Percentiles rank a stretch among this genome's conserved stretches.
These are phyloP conservation scores for Colletotrichum shisoi DNA, from an alignment of 2,329 filamentous ascomycete species.

Conservation along the genomic window DNA sequence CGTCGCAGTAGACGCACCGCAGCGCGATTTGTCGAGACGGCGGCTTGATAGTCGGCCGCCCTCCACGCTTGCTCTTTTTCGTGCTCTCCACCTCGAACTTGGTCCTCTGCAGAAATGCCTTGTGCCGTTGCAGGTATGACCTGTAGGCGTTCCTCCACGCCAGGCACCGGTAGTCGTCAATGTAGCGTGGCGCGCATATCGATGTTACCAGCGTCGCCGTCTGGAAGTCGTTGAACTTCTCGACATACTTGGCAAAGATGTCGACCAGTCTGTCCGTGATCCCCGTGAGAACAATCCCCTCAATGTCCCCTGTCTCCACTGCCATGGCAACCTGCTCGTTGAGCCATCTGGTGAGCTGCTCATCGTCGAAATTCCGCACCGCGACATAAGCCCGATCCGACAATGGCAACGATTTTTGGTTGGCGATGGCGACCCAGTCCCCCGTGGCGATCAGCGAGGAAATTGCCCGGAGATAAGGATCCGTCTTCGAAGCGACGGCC, in stretches of 20 bases:
- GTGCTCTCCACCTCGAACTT: conserved; percentile 82
- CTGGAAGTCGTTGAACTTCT: conserved; percentile 79
- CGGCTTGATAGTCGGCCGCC: conserved; percentile 68
- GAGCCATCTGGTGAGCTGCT: conserved; percentile 72
- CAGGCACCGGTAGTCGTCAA: conserved; percentile 77
- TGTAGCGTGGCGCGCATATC: conserved; percentile 76
- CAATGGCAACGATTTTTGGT: conserved; percentile 76
- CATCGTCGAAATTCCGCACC: conserved; percentile 70
- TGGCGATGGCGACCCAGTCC: conserved; percentile 77
- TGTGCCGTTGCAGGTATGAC: conserved; percentile 75
- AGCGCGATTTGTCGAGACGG: conserved; percentile 75
- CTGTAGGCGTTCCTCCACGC: conserved; percentile 78
- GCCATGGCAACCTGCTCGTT: conserved; percentile 68
- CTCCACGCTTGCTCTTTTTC: conserved; percentile 70
- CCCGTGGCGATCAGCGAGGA: conserved; percentile 79
- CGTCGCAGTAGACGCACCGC: conserved; percentile 79
- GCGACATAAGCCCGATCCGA: conserved; percentile 78
- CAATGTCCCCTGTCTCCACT: conserved; percentile 73
- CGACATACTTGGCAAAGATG: conserved; percentile 77
- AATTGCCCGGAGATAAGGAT: conserved; percentile 81
- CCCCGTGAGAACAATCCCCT: conserved; percentile 79
- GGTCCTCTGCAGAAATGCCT: conserved; percentile 75
- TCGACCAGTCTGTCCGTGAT: conserved; percentile 77
- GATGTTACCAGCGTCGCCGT: conserved; percentile 78
- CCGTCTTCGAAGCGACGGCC: conserved; percentile 68